Conservation (phyloP, 2,329 filamentous ascomycete genomes). For the Westerdykella aurantiaca region DNA sequence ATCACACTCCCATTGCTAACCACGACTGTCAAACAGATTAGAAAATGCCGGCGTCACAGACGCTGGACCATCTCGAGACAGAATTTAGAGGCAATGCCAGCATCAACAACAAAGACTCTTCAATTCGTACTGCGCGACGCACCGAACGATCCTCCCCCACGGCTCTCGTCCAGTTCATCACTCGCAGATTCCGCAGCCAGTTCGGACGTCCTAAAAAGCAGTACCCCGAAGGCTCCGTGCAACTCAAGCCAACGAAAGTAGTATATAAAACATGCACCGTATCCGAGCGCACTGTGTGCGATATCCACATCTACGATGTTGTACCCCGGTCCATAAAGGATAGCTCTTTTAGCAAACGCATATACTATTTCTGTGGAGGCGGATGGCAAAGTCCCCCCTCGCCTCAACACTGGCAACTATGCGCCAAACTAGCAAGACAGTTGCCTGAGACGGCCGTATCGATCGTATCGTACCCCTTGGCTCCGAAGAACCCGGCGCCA, state of each 20-base stretch:
- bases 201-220: slow-evolving; percentile 18
- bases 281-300: slow-evolving; percentile 39
- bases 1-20: too few species aligned
- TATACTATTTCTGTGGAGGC: slow-evolving; percentile 54
- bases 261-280: slow-evolving; percentile 32
- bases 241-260: slow-evolving; percentile 33
- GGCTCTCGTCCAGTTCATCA: slow-evolving; percentile 33
- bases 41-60: slow-evolving; percentile 1
- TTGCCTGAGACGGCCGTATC: slow-evolving; percentile 41
- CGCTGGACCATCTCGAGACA: slow-evolving; percentile 4
- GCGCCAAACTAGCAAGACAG: slow-evolving; percentile 41
- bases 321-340: slow-evolving; percentile 11
- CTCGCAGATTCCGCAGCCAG: slow-evolving; percentile 33
- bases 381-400: slow-evolving; percentile 51
- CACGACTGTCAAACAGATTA: too few species aligned
- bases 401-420: slow-evolving; percentile 49
- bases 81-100: not conserved
- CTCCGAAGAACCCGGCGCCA: slow-evolving; percentile 49
- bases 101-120: slow-evolving; percentile 2
- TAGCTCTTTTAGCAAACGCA: slow-evolving; percentile 22
- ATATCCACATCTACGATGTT: slow-evolving; percentile 45
- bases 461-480: slow-evolving; percentile 50
- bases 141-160: slow-evolving; percentile 38
- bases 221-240: slow-evolving; percentile 37
- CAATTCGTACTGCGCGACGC: slow-evolving; percentile 34